phyloP scores from a whole-genome alignment of 495 filamentous ascomycete genomes.

The Xylaria acuta region DNA sequence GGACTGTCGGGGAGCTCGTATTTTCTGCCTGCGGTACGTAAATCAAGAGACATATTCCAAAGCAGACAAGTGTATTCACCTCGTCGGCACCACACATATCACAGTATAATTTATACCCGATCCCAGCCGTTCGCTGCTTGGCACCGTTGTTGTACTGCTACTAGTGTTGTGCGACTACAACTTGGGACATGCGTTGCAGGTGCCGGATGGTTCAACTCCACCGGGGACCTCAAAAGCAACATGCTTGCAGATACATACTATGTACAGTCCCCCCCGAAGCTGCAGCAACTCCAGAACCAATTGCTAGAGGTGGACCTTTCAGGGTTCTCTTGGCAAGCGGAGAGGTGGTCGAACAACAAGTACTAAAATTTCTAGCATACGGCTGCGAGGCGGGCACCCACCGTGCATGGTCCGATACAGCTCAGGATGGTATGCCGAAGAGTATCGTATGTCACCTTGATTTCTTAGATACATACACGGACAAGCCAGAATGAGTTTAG shows the following conservation, averaged over 20 bases:
- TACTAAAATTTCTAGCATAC: background rate
- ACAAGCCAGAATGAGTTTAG: background rate
- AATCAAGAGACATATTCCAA: too few species aligned
- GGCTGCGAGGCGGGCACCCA: background rate
- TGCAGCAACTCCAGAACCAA: background rate
- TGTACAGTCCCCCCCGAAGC: background rate
- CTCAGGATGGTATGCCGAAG: background rate
- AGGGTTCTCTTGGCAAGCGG: background rate
- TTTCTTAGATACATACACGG: background rate
- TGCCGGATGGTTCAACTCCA: background rate
- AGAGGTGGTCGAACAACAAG: background rate
- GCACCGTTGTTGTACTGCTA: background rate
- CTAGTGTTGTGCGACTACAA: background rate
- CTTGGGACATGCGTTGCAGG: background rate
- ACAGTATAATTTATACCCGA: background rate
- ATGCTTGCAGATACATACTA: conserved; percentile 1
- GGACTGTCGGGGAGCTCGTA: too few species aligned
- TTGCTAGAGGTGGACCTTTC: background rate
- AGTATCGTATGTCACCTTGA: background rate
- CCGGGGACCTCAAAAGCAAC: background rate
- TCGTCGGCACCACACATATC: background rate
- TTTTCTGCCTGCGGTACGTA: too few species aligned
- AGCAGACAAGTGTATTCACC: background rate
- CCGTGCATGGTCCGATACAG: background rate
- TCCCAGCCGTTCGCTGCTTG: background rate